These are phyloP conservation scores for Brassica napus DNA, from an alignment of 345 rosid genomes.

Conservation along the genomic window Da-Ae NC_063446.1:3122001-3122500, in stretches of 20 bases:
- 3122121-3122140: slow-evolving; percentile 88
- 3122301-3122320: not conserved
- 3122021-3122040: slow-evolving; percentile 89
- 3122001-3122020: slow-evolving; percentile 88
- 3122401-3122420: slow-evolving; percentile 87
- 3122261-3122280: not conserved
- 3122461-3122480: slow-evolving; percentile 66
- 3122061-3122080: slow-evolving; percentile 86
- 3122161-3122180: slow-evolving; percentile 91
- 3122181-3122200: slow-evolving; percentile 82
- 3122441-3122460: slow-evolving; percentile 90
- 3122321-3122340: slow-evolving; percentile 69
- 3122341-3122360: slow-evolving; percentile 82
- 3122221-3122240: slow-evolving; percentile 63
- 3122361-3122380: slow-evolving; percentile 93
- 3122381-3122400: slow-evolving; percentile 87
- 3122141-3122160: slow-evolving; percentile 83
- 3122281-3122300: not conserved
- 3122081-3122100: slow-evolving; percentile 75
- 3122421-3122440: slow-evolving; percentile 99
- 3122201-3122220: slow-evolving; percentile 77
- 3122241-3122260: not conserved
- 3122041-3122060: slow-evolving; percentile 90
- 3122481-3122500: slow-evolving; percentile 90
- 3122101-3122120: slow-evolving; percentile 77